Conservation (phyloP, 345 rosid genomes). For the Camelina hispida region DNA sequence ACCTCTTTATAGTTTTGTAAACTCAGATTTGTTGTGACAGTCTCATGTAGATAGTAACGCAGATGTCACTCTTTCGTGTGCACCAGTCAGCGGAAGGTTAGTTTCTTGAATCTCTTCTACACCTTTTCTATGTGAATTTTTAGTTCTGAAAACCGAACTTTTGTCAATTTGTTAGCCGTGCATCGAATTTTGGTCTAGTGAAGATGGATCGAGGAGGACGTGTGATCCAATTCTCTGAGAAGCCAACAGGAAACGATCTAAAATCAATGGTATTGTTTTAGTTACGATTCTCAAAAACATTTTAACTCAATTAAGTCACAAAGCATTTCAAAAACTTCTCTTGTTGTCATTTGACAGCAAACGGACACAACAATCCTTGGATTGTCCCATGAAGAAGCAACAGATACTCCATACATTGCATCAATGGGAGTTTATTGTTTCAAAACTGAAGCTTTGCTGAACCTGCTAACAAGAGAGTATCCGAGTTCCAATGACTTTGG, state of each 20-base stretch:
- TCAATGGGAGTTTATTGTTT: slow-evolving; percentile 91
- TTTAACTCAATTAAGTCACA: background rate
- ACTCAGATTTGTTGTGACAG: slow-evolving; percentile 4
- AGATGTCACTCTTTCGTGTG: slow-evolving; percentile 38
- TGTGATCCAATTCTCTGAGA: slow-evolving; percentile 69
- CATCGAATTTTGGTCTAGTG: slow-evolving; percentile 78
- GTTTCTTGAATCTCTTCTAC: slow-evolving; percentile 21
- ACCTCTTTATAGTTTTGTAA: background rate
- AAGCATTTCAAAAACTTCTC: slow-evolving; percentile 3
- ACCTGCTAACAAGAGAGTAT: slow-evolving; percentile 66
- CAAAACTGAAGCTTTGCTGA: slow-evolving; percentile 69
- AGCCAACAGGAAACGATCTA: slow-evolving; percentile 72
- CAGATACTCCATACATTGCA: slow-evolving; percentile 67
- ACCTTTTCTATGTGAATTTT: background rate
- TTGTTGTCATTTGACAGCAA: slow-evolving; percentile 50
- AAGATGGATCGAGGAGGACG: slow-evolving; percentile 71
- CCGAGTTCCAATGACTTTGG: slow-evolving; percentile 87
- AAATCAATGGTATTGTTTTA: slow-evolving; percentile 65
- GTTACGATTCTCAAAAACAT: background rate
- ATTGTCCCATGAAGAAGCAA: slow-evolving; percentile 63
- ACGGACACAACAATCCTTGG: slow-evolving; percentile 70
- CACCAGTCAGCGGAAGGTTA: slow-evolving; percentile 41
- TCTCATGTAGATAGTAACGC: slow-evolving; percentile 43
- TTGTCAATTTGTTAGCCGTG: slow-evolving; percentile 57
- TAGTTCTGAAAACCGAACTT: background rate